Evolutionary conservation across 2,329 filamentous ascomycete genomes (phyloP).

Genomic region (Fusarium dimerum): DNA sequence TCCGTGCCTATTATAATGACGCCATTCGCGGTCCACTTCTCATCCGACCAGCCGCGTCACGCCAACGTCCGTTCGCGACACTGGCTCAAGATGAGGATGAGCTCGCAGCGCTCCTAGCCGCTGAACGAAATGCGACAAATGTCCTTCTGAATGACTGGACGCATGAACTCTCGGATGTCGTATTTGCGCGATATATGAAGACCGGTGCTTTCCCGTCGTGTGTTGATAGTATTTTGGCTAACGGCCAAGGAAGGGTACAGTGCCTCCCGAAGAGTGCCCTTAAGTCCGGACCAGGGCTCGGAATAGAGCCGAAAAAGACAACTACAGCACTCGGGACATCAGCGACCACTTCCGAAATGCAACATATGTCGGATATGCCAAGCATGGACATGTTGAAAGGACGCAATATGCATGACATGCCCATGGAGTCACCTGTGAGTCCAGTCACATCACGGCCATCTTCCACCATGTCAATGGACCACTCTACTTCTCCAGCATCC

Average conservation of each 20-base stretch:
- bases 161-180: background rate
- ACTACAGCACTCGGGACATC: too few relatives aligned
- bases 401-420: too few relatives aligned
- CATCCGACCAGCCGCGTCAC: background rate
- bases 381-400: too few relatives aligned
- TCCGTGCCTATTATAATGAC: constrained; percentile 1
- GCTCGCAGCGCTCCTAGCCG: background rate
- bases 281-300: too few relatives aligned
- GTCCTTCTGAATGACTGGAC: constrained; percentile 1
- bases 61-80: background rate
- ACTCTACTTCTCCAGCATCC: too few relatives aligned
- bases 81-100: background rate
- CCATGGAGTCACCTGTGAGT: too few relatives aligned
- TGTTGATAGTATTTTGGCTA: background rate
- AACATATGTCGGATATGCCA: too few relatives aligned
- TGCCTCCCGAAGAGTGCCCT: constrained; percentile 8
- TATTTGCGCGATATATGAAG: background rate
- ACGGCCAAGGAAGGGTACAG: background rate
- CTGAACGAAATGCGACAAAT: background rate
- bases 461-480: too few relatives aligned
- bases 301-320: too few relatives aligned
- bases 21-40: background rate
- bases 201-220: constrained; percentile 1
- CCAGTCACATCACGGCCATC: too few relatives aligned
- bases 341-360: too few relatives aligned